Percentiles rank a stretch among this genome's conserved stretches.
Conservation (phyloP, 331 rosid species). For the Erythrophleum ivorense region DNA sequence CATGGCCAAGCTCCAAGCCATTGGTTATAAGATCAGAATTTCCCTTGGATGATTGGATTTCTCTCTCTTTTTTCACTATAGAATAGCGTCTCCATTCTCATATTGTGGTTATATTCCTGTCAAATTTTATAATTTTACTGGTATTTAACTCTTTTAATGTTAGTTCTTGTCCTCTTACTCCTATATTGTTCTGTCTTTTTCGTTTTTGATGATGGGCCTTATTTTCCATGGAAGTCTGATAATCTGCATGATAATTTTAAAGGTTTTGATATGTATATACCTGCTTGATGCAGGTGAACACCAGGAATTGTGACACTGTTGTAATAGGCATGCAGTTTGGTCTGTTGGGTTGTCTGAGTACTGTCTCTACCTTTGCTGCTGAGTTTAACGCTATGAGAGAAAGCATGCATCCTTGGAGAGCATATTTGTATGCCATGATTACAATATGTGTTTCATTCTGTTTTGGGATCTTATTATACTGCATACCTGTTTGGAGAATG, state of each 20-base stretch:
- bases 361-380: too few species aligned
- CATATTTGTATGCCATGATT: too few species aligned
- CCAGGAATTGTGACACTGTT: slow-evolving; percentile 1
- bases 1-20: background rate
- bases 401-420: too few species aligned
- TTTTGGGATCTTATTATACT: too few species aligned
- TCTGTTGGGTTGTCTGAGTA: too few species aligned
- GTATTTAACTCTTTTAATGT: background rate
- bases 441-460: too few species aligned
- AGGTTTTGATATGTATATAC: background rate
- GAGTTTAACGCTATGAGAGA: too few species aligned
- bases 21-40: background rate
- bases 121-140: background rate
- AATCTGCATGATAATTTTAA: background rate
- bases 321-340: too few species aligned
- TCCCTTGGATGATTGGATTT: background rate
- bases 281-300: slow-evolving; percentile 45
- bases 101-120: background rate
- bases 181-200: background rate
- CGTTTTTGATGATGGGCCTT: background rate
- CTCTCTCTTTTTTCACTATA: background rate
- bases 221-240: background rate
- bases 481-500: too few species aligned
- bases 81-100: background rate
- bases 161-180: background rate